phyloP scores from a whole-genome alignment of 768 basidiomycete species.

The Suillus decipiens region DNA sequence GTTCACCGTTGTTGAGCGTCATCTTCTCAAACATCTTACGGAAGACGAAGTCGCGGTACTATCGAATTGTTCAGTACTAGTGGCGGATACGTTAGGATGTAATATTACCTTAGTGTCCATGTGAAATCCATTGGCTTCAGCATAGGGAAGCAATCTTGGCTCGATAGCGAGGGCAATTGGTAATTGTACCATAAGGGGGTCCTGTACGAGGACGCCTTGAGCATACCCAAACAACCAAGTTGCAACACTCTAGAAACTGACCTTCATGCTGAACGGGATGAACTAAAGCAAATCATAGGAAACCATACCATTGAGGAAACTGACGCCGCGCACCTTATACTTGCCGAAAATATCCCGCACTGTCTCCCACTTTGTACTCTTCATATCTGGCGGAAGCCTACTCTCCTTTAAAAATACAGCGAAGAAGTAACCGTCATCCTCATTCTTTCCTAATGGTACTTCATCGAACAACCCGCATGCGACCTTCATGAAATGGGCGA shows the following conservation, averaged over 20 bases:
- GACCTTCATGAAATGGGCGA: slow-evolving; percentile 62
- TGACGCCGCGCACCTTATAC: slow-evolving; percentile 52
- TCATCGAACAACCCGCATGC: slow-evolving; percentile 61
- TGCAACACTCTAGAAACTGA: slow-evolving; percentile 28
- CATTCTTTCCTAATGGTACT: slow-evolving; percentile 69
- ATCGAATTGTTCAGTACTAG: slow-evolving; percentile 11
- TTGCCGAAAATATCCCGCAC: slow-evolving; percentile 68
- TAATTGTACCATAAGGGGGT: slow-evolving; percentile 76
- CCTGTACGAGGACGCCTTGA: slow-evolving; percentile 41
- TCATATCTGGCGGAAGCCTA: slow-evolving; percentile 58
- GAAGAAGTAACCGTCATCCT: slow-evolving; percentile 75
- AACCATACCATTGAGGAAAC: slow-evolving; percentile 7
- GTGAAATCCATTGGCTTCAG: slow-evolving; percentile 70
- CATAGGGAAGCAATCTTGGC: slow-evolving; percentile 70
- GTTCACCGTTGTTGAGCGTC: slow-evolving; percentile 47
- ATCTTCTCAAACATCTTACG: slow-evolving; percentile 80
- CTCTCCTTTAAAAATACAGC: slow-evolving; percentile 68
- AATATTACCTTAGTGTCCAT: slow-evolving; percentile 72
- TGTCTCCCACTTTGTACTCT: slow-evolving; percentile 61
- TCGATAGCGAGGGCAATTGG: slow-evolving; percentile 78
- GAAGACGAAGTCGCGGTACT: slow-evolving; percentile 88
- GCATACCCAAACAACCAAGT: slow-evolving; percentile 9
- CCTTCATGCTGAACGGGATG: slow-evolving; percentile 75
- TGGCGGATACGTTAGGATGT: slow-evolving; percentile 5
- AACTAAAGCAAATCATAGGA: slow-evolving; percentile 48